A percentile compares a stretch with the other conserved stretches of the same genome.
These are phyloP conservation scores for Exophiala oligosperma DNA, from an alignment of 2,329 filamentous ascomycete genomes.

Conservation along the genomic window DNA sequence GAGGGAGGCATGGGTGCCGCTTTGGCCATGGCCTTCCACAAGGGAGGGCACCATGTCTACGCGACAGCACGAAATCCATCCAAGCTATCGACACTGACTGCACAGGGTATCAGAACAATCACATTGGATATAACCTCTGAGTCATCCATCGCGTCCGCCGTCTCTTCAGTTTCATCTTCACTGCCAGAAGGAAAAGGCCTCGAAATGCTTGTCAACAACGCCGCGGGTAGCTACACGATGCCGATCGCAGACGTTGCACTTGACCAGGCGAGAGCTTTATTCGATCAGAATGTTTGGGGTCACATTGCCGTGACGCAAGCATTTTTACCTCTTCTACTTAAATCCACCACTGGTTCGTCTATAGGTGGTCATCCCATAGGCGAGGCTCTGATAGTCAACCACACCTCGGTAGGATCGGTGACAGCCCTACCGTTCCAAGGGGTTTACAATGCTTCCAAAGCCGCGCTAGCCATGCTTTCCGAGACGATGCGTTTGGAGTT, in stretches of 20 bases:
- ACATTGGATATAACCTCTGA: conserved; percentile 35
- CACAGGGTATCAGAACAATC: conserved; percentile 32
- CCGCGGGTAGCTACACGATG: conserved; percentile 36
- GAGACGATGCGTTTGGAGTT: conserved; percentile 36
- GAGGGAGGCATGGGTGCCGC: conserved; percentile 44
- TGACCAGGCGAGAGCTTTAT: conserved; percentile 32
- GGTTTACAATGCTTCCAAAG: conserved; percentile 36
- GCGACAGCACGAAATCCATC: conserved; percentile 42
- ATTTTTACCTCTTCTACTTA: conserved; percentile 32
- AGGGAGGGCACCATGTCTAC: conserved; percentile 40
- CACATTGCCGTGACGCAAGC: conserved; percentile 35
- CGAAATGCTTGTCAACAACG: conserved; percentile 50
- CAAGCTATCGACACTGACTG: conserved; percentile 33
- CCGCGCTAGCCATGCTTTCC: conserved; percentile 30
- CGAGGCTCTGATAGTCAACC: conserved; percentile 37
- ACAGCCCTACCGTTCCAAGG: conserved; percentile 34
- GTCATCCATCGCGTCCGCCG: conserved; percentile 33
- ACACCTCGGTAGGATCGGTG: conserved; percentile 35
- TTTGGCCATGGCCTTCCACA: conserved; percentile 40
- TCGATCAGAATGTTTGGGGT: conserved; percentile 38
- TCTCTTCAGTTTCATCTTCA: conserved; percentile 28
- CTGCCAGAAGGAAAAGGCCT: conserved; percentile 32
- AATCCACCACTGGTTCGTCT: neutral
- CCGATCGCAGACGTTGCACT: conserved; percentile 34
- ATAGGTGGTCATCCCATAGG: neutral